Conservation (phyloP, 495 filamentous ascomycete genomes). For the Daldinia vernicosa region DNA sequence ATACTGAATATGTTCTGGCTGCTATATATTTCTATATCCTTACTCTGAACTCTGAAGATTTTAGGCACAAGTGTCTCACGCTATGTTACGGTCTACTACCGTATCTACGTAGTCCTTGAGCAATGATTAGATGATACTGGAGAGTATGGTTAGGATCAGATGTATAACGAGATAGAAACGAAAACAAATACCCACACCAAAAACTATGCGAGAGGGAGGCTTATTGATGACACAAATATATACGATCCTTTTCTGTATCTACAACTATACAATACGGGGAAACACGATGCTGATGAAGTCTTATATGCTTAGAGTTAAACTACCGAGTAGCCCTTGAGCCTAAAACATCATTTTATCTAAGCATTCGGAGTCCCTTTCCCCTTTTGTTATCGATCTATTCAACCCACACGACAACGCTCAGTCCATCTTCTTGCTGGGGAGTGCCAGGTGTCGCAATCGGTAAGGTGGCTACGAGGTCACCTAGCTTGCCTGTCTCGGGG, state of each 20-base stretch:
- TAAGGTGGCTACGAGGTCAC: conserved; percentile 55
- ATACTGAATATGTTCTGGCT: too few relatives aligned
- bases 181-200: too few relatives aligned
- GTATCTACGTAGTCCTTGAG: too few relatives aligned
- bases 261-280: not conserved
- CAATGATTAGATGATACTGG: too few relatives aligned
- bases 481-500: conserved; percentile 62
- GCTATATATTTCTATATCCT: too few relatives aligned
- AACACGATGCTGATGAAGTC: not conserved
- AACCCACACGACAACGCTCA: conserved; percentile 57
- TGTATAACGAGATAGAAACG: too few relatives aligned
- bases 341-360: not conserved
- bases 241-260: not conserved
- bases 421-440: conserved; percentile 56
- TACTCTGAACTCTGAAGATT: too few relatives aligned
- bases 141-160: too few relatives aligned
- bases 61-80: too few relatives aligned
- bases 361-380: not conserved
- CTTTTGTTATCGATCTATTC: conserved; percentile 42
- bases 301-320: not conserved
- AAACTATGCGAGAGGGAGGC: too few relatives aligned
- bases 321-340: not conserved
- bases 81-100: too few relatives aligned
- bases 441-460: conserved; percentile 52
- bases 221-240: not conserved